Evolutionary conservation across 2,329 filamentous ascomycete species (phyloP).

Genomic region (Trichoderma aggressivum): DNA sequence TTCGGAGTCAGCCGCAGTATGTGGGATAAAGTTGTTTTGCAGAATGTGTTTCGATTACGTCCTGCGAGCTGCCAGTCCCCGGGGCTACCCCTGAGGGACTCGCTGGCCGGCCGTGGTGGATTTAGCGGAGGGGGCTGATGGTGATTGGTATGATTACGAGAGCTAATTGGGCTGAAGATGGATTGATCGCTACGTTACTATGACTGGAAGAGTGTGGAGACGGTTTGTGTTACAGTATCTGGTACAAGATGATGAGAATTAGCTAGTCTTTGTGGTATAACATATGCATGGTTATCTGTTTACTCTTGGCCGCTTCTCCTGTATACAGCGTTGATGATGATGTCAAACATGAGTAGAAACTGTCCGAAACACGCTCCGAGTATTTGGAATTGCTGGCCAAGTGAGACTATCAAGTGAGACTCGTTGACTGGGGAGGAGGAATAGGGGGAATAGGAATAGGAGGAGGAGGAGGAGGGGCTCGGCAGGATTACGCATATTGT

Average conservation of each 20-base stretch:
- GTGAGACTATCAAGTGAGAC: not conserved
- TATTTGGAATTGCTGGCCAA: not conserved
- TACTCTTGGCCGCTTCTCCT: not conserved
- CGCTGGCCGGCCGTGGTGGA: not conserved
- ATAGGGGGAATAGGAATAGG: not conserved
- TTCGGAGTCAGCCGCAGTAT: conserved; percentile 4
- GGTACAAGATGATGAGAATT: not conserved
- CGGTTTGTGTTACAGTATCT: not conserved
- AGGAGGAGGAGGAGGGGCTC: not conserved
- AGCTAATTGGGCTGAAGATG: not conserved
- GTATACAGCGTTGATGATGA: not conserved
- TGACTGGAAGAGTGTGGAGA: not conserved
- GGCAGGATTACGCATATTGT: not conserved
- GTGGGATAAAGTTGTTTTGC: not conserved
- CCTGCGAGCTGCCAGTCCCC: not conserved
- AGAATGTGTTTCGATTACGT: not conserved
- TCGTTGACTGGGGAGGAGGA: not conserved
- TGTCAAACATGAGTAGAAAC: not conserved
- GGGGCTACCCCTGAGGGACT: conserved; percentile 1
- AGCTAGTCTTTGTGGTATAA: not conserved
- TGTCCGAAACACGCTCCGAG: not conserved
- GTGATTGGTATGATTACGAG: not conserved
- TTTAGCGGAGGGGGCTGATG: not conserved
- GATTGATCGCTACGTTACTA: not conserved
- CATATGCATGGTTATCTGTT: conserved; percentile 1